These are phyloP conservation scores for Phytophthora quininea DNA, from an alignment of 352 stramenopile species.

Conservation along the genomic window DNA sequence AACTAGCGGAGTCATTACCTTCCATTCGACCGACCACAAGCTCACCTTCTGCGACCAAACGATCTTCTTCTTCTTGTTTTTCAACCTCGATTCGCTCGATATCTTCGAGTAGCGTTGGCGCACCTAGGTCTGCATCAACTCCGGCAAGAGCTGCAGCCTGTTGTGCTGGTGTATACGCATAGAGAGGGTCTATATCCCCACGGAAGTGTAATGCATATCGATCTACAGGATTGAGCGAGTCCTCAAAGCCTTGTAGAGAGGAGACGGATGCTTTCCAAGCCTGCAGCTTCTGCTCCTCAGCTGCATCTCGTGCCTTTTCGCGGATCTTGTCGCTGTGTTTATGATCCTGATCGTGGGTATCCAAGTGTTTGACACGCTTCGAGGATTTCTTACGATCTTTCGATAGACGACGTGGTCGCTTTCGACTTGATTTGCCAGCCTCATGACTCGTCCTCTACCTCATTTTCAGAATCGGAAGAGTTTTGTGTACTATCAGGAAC, in stretches of 20 bases:
- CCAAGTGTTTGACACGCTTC: constrained; percentile 41
- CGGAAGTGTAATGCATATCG: constrained; percentile 93
- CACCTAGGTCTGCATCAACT: constrained; percentile 21
- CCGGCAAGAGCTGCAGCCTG: constrained; percentile 37
- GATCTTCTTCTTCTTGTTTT: constrained; percentile 66
- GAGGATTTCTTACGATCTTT: constrained; percentile 17
- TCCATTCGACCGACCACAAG: constrained; percentile 63
- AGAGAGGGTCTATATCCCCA: constrained; percentile 90
- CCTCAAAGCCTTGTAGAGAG: constrained; percentile 89
- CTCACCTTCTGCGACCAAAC: constrained; percentile 71
- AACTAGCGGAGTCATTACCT: constrained; percentile 14
- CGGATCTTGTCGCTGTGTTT: constrained; percentile 61
- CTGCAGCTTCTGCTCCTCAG: constrained; percentile 93
- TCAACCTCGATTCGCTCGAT: constrained; percentile 67
- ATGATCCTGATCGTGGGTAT: constrained; percentile 16
- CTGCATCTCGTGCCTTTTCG: constrained; percentile 89
- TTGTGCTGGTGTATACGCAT: constrained; percentile 53
- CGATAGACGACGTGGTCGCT: constrained; percentile 22
- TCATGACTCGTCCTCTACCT: constrained; percentile 53
- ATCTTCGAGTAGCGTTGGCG: constrained; percentile 43
- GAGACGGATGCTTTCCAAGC: constrained; percentile 84
- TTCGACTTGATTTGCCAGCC: constrained; percentile 28
- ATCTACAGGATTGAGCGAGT: constrained; percentile 93
- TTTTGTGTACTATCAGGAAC: constrained; percentile 2
- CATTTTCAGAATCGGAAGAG: constrained; percentile 22